Conservation (phyloP, 2,329 filamentous ascomycete genomes). For the Cercospora janseana region DNA sequence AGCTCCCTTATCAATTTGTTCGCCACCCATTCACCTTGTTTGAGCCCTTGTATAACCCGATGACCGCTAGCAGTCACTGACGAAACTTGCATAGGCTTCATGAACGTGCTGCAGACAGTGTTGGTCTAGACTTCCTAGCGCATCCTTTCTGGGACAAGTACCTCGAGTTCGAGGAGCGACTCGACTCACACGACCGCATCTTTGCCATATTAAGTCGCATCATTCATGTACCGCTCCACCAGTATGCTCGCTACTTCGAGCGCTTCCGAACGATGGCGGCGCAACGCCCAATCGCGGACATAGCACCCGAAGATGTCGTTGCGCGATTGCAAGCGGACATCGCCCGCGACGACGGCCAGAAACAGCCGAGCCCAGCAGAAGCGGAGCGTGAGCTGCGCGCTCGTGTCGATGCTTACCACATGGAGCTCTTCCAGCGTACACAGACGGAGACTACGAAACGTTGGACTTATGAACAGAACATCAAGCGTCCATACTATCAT, state of each 20-base stretch:
- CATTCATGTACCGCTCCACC: conserved; percentile 88
- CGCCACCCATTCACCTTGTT: conserved; percentile 35
- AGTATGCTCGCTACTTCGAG: conserved; percentile 93
- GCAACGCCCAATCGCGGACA: conserved; percentile 67
- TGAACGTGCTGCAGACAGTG: conserved; percentile 78
- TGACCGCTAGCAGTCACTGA: conserved; percentile 39
- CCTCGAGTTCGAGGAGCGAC: conserved; percentile 90
- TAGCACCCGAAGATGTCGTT: conserved; percentile 68
- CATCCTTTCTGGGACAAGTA: conserved; percentile 99
- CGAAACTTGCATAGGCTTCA: conserved; percentile 66
- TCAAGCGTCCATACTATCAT: conserved; percentile 96
- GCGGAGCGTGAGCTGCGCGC: conserved; percentile 77
- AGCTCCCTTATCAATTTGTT: conserved; percentile 31
- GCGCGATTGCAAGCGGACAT: conserved; percentile 69
- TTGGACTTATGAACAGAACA: conserved; percentile 91
- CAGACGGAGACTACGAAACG: conserved; percentile 87
- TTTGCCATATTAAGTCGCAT: conserved; percentile 80
- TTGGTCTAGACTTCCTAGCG: conserved; percentile 88
- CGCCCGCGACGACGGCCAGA: conserved; percentile 58
- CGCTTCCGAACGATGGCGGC: conserved; percentile 77
- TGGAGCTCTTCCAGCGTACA: conserved; percentile 75
- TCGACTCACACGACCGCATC: conserved; percentile 79
- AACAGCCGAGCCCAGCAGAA: conserved; percentile 72
- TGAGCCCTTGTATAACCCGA: conserved; percentile 29
- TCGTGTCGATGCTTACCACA: conserved; percentile 76